Conservation (phyloP, 805 yeast species). For the Priceomyces carsonii region DNA sequence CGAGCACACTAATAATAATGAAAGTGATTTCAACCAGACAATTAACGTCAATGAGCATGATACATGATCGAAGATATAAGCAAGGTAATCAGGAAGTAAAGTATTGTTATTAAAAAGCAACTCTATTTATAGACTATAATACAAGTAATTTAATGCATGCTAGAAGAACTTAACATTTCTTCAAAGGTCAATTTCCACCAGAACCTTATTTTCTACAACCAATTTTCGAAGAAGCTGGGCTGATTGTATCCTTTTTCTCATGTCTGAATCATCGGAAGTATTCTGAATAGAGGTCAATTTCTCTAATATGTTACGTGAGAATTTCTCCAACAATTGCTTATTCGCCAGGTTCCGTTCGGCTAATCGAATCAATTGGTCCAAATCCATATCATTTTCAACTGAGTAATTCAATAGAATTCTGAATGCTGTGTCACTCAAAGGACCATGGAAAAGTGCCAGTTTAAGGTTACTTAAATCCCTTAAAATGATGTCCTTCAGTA, state of each 20-base stretch:
- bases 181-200: too few species aligned
- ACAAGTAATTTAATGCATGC: too few species aligned
- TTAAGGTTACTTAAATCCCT: slow-evolving; percentile 25
- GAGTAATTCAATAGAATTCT: slow-evolving; percentile 20
- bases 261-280: slow-evolving; percentile 6
- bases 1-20: too few species aligned
- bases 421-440: slow-evolving; percentile 17
- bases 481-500: slow-evolving; percentile 11
- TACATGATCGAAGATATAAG: too few species aligned
- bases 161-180: too few species aligned
- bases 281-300: slow-evolving; percentile 17
- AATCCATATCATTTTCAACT: slow-evolving; percentile 24
- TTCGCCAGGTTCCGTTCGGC: slow-evolving; percentile 10
- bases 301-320: slow-evolving; percentile 18
- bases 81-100: too few species aligned
- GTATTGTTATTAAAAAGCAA: too few species aligned
- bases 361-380: slow-evolving; percentile 26
- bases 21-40: too few species aligned
- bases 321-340: slow-evolving; percentile 12
- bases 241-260: slow-evolving; percentile 16
- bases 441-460: slow-evolving; percentile 26
- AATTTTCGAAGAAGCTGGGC: slow-evolving; percentile 21
- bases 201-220: slow-evolving; percentile 10
- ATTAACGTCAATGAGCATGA: too few species aligned
- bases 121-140: too few species aligned